Percentiles rank a stretch among this genome's conserved stretches.
Conservation (phyloP, 371 early-diverging fungal genomes). For the Apophysomyces sp. region DNA sequence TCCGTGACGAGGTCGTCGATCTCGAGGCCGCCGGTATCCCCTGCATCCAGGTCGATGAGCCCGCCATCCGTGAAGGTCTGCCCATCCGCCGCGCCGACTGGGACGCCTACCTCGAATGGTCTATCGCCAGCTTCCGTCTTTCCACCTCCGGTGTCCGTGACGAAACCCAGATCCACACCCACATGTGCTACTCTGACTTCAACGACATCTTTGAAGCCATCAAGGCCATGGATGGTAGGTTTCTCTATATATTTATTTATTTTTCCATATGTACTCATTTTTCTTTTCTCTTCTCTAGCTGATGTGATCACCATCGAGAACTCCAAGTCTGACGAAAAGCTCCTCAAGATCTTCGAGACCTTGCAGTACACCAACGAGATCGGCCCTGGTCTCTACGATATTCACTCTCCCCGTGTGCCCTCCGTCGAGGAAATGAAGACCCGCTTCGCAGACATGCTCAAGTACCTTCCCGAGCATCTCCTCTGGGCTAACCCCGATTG, state of each 20-base stretch:
- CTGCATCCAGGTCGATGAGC: conserved; percentile 97
- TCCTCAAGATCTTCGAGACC: conserved; percentile 81
- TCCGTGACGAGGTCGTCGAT: conserved; percentile 95
- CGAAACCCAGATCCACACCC: conserved; percentile 95
- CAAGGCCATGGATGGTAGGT: conserved; percentile 70
- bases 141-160: conserved; percentile 86
- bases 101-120: conserved; percentile 92
- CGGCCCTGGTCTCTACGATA: conserved; percentile 97
- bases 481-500: conserved; percentile 98
- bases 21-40: conserved; percentile 91
- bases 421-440: conserved; percentile 84
- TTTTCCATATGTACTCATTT: neutral
- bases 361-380: conserved; percentile 88
- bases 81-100: conserved; percentile 90
- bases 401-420: conserved; percentile 96
- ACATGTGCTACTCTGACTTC: conserved; percentile 98
- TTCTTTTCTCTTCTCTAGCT: conserved; percentile 38
- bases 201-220: conserved; percentile 96
- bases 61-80: conserved; percentile 97
- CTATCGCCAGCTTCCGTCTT: conserved; percentile 92
- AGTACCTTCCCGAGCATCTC: conserved; percentile 71
- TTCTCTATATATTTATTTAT: neutral
- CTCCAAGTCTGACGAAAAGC: conserved; percentile 94
- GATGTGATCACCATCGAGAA: conserved; percentile 97
- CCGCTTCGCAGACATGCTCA: conserved; percentile 76